Conservation (phyloP, 345 rosid species). For the Stellera chamaejasme region DNA sequence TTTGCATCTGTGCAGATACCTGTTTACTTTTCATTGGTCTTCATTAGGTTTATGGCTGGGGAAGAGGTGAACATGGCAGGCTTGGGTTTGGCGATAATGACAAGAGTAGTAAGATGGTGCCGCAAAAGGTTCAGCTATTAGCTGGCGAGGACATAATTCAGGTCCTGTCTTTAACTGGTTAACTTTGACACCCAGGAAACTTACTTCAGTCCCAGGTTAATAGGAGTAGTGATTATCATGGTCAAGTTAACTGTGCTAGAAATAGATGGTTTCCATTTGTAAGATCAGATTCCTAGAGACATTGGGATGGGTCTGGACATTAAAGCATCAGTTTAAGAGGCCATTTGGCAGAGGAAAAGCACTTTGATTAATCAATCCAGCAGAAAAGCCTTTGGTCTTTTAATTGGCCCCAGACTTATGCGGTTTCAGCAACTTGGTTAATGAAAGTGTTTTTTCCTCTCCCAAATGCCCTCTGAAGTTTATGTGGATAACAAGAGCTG, state of each 20-base stretch:
- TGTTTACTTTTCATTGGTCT: constrained; percentile 1
- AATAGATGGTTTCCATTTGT: no score
- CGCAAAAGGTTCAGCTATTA: constrained; percentile 84
- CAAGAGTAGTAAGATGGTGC: constrained; percentile 97
- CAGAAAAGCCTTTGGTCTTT: no score
- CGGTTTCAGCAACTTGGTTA: no score
- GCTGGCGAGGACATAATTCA: constrained; percentile 79
- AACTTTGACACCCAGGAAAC: neutral
- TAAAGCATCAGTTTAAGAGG: no score
- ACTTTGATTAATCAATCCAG: no score
- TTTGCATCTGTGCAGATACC: neutral
- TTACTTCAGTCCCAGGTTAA: neutral
- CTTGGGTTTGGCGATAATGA: constrained; percentile 98
- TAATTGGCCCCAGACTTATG: no score
- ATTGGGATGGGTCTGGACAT: no score
- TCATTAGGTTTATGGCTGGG: constrained; percentile 90
- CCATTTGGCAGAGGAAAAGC: no score
- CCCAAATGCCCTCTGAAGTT: no score
- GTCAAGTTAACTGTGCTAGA: neutral
- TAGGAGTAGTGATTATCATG: neutral
- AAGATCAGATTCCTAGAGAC: no score
- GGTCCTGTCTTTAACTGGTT: constrained; percentile 15
- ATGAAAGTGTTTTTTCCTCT: no score
- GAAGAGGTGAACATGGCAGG: constrained; percentile 98
- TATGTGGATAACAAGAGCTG: no score